A percentile compares a stretch with the other conserved stretches of the same genome.
These are phyloP conservation scores for Arabidopsis arenosa DNA, from an alignment of 345 rosid genomes.

Conservation along the genomic window DNA sequence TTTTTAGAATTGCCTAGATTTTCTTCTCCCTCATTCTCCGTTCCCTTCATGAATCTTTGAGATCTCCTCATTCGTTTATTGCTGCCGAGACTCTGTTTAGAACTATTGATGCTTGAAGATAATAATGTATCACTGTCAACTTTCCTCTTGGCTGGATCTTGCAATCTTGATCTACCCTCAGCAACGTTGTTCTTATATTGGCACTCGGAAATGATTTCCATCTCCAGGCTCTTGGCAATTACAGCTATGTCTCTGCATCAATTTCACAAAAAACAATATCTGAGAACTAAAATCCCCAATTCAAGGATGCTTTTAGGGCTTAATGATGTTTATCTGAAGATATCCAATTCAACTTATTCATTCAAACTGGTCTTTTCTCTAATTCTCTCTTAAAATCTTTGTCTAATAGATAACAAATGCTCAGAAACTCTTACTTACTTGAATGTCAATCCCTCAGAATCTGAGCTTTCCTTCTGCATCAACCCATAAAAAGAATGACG, in stretches of 20 bases:
- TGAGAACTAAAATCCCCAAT: neutral
- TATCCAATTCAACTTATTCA: neutral
- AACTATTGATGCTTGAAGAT: slow-evolving; percentile 17
- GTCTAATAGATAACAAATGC: neutral
- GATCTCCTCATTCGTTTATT: slow-evolving; percentile 45
- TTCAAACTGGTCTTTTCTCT: neutral
- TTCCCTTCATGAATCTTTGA: slow-evolving; percentile 42
- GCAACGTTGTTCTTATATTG: slow-evolving; percentile 12
- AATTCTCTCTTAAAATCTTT: neutral
- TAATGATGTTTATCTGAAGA: slow-evolving; percentile 2
- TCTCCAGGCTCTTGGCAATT: slow-evolving; percentile 36
- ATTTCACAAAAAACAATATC: neutral
- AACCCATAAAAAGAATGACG: neutral
- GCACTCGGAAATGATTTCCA: slow-evolving; percentile 31
- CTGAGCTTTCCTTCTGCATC: slow-evolving; percentile 43
- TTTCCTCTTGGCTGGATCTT: slow-evolving; percentile 36
- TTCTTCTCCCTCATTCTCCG: slow-evolving; percentile 32
- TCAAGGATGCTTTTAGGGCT: neutral
- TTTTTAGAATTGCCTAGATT: slow-evolving; percentile 24
- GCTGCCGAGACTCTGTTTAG: slow-evolving; percentile 17
- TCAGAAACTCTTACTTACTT: slow-evolving; percentile 46
- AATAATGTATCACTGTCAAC: slow-evolving; percentile 27
- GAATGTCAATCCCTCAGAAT: slow-evolving; percentile 24
- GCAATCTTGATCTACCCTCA: slow-evolving; percentile 17
- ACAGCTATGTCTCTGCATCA: slow-evolving; percentile 40